These are phyloP conservation scores for Eutrema heterophyllum DNA, from an alignment of 345 rosid species.

Conservation along the genomic window DNA sequence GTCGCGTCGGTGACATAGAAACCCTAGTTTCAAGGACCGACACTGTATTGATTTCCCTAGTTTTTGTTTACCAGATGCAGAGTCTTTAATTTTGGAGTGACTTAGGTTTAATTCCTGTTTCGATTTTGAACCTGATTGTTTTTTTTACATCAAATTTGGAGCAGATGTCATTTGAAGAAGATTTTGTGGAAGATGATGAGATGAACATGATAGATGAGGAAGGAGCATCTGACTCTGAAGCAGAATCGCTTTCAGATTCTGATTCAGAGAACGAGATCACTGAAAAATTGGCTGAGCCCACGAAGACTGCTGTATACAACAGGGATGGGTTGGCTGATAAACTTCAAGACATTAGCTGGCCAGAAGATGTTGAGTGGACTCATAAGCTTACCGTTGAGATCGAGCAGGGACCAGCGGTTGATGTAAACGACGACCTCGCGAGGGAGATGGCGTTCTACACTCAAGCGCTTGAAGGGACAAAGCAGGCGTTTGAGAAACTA, in stretches of 20 bases:
- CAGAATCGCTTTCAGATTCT: constrained; percentile 50
- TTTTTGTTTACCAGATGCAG: background rate
- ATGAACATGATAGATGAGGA: constrained; percentile 36
- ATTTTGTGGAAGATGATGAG: constrained; percentile 39
- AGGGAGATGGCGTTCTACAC: constrained; percentile 74
- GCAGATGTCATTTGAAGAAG: constrained; percentile 36
- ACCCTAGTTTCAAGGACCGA: background rate
- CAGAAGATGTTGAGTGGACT: constrained; percentile 59
- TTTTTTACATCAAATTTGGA: background rate
- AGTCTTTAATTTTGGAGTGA: background rate
- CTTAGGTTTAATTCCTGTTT: background rate
- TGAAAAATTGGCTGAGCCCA: constrained; percentile 52
- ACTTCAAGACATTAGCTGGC: constrained; percentile 82
- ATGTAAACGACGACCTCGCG: constrained; percentile 78
- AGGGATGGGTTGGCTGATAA: constrained; percentile 67
- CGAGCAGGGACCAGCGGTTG: constrained; percentile 66
- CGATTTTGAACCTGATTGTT: background rate
- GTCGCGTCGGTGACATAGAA: background rate
- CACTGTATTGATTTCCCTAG: background rate
- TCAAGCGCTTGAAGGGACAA: constrained; percentile 74
- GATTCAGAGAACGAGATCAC: constrained; percentile 60
- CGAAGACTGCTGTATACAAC: constrained; percentile 52
- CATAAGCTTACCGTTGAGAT: constrained; percentile 60
- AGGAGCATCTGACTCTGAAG: constrained; percentile 36
- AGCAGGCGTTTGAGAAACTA: constrained; percentile 56